Conservation (phyloP, 1,284 basidiomycete species). For the Tilletia setariae region DNA sequence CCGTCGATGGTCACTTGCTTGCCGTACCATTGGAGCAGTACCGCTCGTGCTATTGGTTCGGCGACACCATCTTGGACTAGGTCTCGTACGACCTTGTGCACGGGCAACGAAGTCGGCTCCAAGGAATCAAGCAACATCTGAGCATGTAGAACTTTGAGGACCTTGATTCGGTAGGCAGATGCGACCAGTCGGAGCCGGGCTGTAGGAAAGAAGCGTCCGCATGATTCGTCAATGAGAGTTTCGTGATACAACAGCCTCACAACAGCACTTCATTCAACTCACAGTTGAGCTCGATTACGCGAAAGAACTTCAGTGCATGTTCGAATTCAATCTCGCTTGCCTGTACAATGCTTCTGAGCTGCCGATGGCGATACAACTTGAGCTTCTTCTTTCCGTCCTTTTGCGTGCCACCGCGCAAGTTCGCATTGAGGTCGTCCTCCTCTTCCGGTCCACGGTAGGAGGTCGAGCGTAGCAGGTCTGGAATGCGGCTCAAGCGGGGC, state of each 20-base stretch:
- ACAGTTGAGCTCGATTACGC: slow-evolving; percentile 43
- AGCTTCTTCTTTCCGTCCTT: neutral
- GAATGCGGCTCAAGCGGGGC: slow-evolving; percentile 37
- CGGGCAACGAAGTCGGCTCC: slow-evolving; percentile 32
- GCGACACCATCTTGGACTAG: slow-evolving; percentile 28
- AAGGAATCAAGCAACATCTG: slow-evolving; percentile 43
- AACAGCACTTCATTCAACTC: slow-evolving; percentile 12
- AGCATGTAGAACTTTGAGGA: slow-evolving; percentile 34
- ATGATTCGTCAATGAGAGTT: neutral
- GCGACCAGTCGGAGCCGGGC: slow-evolving; percentile 39
- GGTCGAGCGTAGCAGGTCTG: slow-evolving; percentile 33
- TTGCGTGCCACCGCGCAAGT: neutral
- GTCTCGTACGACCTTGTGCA: slow-evolving; percentile 28
- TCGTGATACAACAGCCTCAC: neutral
- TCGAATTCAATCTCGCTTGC: slow-evolving; percentile 41
- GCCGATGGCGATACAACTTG: slow-evolving; percentile 40
- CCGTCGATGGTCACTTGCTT: neutral
- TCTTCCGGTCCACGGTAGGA: slow-evolving; percentile 35
- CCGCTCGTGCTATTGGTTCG: slow-evolving; percentile 30
- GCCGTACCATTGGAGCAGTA: slow-evolving; percentile 44
- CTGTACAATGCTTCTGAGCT: slow-evolving; percentile 47
- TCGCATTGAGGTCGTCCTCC: slow-evolving; percentile 22
- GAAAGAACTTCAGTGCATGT: slow-evolving; percentile 30
- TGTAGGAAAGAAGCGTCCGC: neutral
- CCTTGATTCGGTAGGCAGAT: slow-evolving; percentile 25